Percentiles rank a stretch among this genome's conserved stretches.
phyloP scores from a whole-genome alignment of 1,139 yeast genomes.

The Candida tunisiensis region DNA sequence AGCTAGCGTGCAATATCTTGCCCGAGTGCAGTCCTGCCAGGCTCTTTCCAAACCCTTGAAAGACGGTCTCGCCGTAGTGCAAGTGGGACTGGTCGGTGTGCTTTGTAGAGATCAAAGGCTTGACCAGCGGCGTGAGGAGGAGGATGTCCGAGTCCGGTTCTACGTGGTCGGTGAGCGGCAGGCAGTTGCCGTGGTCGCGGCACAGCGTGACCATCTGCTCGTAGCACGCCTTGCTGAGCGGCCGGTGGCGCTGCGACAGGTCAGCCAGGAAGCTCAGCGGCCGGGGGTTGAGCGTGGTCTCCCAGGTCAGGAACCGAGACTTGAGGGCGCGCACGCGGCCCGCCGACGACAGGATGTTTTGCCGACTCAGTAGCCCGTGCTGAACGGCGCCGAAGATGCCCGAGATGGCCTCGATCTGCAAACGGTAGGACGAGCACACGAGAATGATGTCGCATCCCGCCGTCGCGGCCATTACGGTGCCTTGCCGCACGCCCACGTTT shows the following conservation, averaged over 20 bases:
- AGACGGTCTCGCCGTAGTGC: conserved; percentile 40
- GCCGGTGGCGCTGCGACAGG: conserved; percentile 27
- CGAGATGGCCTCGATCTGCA: conserved; percentile 43
- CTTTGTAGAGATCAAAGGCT: conserved; percentile 22
- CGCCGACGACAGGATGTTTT: conserved; percentile 26
- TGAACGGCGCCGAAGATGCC: conserved; percentile 36
- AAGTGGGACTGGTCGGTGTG: conserved; percentile 13
- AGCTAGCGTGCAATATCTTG: conserved; percentile 42
- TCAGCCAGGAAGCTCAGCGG: conserved; percentile 16
- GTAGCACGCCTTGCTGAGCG: conserved; percentile 32
- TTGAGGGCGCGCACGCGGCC: conserved; percentile 31
- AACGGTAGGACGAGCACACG: conserved; percentile 40
- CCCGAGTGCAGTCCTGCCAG: conserved; percentile 18
- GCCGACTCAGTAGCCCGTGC: conserved; percentile 36
- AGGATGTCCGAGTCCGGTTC: conserved; percentile 23
- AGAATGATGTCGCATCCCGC: conserved; percentile 55
- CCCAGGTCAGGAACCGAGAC: conserved; percentile 30
- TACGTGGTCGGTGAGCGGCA: conserved; percentile 34
- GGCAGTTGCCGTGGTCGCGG: conserved; percentile 34
- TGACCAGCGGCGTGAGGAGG: conserved; percentile 35
- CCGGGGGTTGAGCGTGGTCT: conserved; percentile 23
- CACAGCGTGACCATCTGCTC: conserved; percentile 38
- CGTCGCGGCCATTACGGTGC: conserved; percentile 41
- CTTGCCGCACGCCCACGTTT: conserved; percentile 50
- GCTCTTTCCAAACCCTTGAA: conserved; percentile 22